Conservation (phyloP, 2,329 filamentous ascomycete species). For the Cladosporium phlei region DNA sequence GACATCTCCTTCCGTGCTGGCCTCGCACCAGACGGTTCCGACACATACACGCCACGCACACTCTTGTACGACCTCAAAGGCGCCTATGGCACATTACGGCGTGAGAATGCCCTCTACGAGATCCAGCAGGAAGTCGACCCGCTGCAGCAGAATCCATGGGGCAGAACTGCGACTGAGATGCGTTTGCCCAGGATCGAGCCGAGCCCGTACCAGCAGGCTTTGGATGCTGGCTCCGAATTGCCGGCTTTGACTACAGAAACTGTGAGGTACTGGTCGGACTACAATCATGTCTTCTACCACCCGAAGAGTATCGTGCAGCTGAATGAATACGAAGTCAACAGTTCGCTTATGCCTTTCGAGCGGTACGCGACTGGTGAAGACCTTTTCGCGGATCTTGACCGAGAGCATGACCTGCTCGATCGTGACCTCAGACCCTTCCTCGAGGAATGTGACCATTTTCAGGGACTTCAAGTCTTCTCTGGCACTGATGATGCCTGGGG, state of each 20-base stretch:
- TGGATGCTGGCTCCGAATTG: conserved; percentile 65
- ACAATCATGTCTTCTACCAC: conserved; percentile 86
- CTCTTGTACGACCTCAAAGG: conserved; percentile 94
- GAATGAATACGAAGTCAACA: conserved; percentile 80
- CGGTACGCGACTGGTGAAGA: conserved; percentile 69
- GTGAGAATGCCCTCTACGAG: conserved; percentile 85
- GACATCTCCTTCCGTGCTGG: conserved; percentile 86
- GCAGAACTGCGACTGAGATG: conserved; percentile 63
- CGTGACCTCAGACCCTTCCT: conserved; percentile 83
- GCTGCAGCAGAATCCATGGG: conserved; percentile 46
- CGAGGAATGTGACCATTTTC: conserved; percentile 90
- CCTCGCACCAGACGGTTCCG: conserved; percentile 72
- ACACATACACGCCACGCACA: conserved; percentile 88
- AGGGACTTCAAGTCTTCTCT: conserved; percentile 68
- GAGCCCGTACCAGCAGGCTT: conserved; percentile 71
- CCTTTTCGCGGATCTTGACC: conserved; percentile 53
- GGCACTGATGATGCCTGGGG: conserved; percentile 51
- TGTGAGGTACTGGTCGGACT: conserved; percentile 97
- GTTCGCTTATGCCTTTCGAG: conserved; percentile 75
- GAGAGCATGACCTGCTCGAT: conserved; percentile 79
- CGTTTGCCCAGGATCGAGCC: conserved; percentile 62
- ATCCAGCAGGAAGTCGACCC: conserved; percentile 41
- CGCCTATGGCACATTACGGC: conserved; percentile 80
- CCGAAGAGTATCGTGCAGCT: conserved; percentile 82
- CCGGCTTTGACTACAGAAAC: conserved; percentile 61